These are phyloP conservation scores for Cornus kousa DNA, from an alignment of 148 eudicot species.

Conservation along the genomic window DNA sequence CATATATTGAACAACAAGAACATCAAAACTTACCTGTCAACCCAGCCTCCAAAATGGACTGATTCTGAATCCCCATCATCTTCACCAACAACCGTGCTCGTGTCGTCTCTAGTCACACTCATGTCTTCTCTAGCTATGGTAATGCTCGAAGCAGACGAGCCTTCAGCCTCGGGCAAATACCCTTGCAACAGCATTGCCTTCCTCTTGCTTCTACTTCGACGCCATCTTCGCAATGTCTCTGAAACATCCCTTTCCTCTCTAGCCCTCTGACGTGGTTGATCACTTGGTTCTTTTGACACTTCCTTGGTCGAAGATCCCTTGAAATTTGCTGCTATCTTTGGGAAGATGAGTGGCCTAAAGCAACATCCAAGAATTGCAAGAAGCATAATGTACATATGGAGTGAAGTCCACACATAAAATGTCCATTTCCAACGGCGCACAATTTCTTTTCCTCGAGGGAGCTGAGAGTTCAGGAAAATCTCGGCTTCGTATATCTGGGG, in stretches of 20 bases:
- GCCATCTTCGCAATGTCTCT: constrained; percentile 47
- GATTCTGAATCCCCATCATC: constrained; percentile 44
- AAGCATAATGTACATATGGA: constrained; percentile 42
- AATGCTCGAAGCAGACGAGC: constrained; percentile 45
- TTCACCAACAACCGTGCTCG: constrained; percentile 1
- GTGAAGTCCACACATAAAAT: constrained; percentile 67
- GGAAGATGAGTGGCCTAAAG: constrained; percentile 47
- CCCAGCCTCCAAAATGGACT: constrained; percentile 24
- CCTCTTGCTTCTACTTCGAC: constrained; percentile 54
- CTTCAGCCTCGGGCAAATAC: constrained; percentile 5
- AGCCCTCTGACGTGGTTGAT: too few species aligned
- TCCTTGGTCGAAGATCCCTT: too few species aligned
- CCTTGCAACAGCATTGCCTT: constrained; percentile 49
- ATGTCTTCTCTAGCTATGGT: constrained; percentile 39
- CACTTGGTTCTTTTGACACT: too few species aligned
- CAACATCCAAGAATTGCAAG: constrained; percentile 42
- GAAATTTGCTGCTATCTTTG: background rate
- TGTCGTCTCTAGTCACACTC: background rate
- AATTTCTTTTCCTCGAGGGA: constrained; percentile 61
- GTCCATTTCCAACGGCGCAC: constrained; percentile 78
- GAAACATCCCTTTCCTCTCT: too few species aligned
- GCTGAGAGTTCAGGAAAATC: constrained; percentile 53
- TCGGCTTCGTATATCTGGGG: constrained; percentile 75
- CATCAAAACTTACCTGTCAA: background rate
- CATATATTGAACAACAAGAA: too few species aligned